These are phyloP conservation scores for Epichloe sp. DNA, from an alignment of 2,329 filamentous ascomycete species.

Conservation along the genomic window DNA sequence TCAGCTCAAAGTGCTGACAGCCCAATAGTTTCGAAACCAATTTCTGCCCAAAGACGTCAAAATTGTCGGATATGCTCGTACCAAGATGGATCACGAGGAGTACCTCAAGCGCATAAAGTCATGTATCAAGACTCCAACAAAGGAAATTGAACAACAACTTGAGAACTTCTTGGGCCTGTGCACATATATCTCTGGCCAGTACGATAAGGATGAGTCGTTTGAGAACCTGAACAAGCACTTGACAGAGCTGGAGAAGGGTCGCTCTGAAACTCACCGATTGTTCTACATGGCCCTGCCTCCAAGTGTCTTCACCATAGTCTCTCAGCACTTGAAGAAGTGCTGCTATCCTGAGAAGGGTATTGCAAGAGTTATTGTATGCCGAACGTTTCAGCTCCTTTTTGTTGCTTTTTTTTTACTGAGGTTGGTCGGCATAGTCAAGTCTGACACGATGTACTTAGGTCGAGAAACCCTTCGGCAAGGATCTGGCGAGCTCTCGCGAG, in stretches of 20 bases:
- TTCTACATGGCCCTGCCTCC: constrained; percentile 99
- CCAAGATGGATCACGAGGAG: constrained; percentile 97
- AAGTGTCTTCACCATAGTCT: constrained; percentile 95
- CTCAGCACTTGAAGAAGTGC: constrained; percentile 91
- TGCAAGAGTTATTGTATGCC: constrained; percentile 78
- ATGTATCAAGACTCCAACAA: constrained; percentile 97
- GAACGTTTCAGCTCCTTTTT: constrained; percentile 5
- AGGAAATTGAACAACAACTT: constrained; percentile 92
- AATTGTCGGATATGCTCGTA: constrained; percentile 97
- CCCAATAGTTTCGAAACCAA: constrained; percentile 83
- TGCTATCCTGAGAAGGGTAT: constrained; percentile 89
- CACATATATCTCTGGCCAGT: constrained; percentile 92
- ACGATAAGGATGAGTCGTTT: constrained; percentile 95
- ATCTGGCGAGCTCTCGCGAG: constrained; percentile 84
- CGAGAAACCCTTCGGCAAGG: constrained; percentile 98
- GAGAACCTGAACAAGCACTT: constrained; percentile 73
- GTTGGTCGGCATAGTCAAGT: neutral
- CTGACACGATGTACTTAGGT: constrained; percentile 42
- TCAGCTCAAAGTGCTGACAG: neutral
- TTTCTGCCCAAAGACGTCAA: constrained; percentile 94
- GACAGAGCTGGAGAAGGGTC: constrained; percentile 68
- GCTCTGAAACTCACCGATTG: constrained; percentile 74
- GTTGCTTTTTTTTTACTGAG: neutral
- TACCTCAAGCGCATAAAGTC: constrained; percentile 90
- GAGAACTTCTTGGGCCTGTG: constrained; percentile 80